Evolutionary conservation across 1,139 yeast species (phyloP).

Genomic region (Pneumocystis jirovecii): DNA sequence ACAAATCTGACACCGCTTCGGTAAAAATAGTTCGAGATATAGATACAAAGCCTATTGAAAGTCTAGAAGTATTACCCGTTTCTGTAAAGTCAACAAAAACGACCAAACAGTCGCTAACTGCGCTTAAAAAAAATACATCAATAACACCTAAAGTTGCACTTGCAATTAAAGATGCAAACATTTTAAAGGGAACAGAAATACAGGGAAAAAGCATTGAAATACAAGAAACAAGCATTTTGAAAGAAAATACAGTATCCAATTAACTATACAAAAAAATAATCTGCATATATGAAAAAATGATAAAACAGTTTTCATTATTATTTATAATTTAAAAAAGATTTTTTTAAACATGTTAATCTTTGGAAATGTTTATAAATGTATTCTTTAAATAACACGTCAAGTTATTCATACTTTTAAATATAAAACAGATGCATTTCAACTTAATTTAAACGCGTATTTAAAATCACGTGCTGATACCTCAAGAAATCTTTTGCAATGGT

Average conservation of each 20-base stretch:
- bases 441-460: background rate
- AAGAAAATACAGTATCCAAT: background rate
- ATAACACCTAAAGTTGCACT: background rate
- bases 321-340: background rate
- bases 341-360: background rate
- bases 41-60: background rate
- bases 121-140: background rate
- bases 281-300: background rate
- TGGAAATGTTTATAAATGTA: background rate
- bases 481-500: background rate
- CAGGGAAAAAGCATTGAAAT: background rate
- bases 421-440: background rate
- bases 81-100: background rate
- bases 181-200: background rate
- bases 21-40: background rate
- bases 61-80: background rate
- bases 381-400: background rate
- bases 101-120: background rate
- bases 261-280: background rate
- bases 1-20: background rate
- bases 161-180: background rate
- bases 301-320: background rate
- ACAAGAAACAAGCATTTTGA: background rate
- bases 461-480: background rate
- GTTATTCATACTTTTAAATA: background rate